phyloP scores from a whole-genome alignment of 768 basidiomycete species.

The Leccinum aurantiacum region DNA sequence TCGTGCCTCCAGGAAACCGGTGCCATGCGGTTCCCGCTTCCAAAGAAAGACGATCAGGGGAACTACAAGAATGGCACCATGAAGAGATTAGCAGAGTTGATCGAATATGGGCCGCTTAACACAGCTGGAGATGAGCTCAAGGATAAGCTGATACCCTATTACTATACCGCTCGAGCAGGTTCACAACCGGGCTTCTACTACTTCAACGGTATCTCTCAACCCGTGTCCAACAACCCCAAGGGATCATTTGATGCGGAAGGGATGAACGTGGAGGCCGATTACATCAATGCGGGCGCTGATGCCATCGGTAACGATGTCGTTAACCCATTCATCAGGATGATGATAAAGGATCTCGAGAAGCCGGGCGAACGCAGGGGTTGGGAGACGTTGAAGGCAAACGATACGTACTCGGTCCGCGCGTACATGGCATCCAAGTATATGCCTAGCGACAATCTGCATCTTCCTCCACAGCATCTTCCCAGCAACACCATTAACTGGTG shows the following conservation, averaged over 20 bases:
- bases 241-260: conserved; percentile 6
- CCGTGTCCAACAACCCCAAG: background rate
- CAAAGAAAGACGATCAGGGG: conserved; percentile 15
- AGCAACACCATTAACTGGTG: conserved; percentile 31
- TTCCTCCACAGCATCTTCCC: conserved; percentile 21
- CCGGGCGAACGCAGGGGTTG: conserved; percentile 20
- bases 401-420: conserved; percentile 31
- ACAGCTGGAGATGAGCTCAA: conserved; percentile 11
- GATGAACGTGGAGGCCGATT: conserved; percentile 9
- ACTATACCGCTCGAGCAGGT: conserved; percentile 12
- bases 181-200: conserved; percentile 13
- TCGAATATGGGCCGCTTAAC: conserved; percentile 30
- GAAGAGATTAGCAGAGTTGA: conserved; percentile 34
- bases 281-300: conserved; percentile 19
- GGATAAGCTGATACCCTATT: conserved; percentile 26
- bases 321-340: conserved; percentile 20
- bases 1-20: conserved; percentile 35
- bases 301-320: conserved; percentile 19
- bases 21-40: conserved; percentile 40
- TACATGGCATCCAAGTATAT: conserved; percentile 26
- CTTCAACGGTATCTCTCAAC: conserved; percentile 7
- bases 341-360: conserved; percentile 23
- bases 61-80: conserved; percentile 28
- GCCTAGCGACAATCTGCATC: conserved; percentile 18
- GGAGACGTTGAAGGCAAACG: conserved; percentile 27